Conservation (phyloP, 2,329 filamentous ascomycete genomes). For the Camillea tinctor region DNA sequence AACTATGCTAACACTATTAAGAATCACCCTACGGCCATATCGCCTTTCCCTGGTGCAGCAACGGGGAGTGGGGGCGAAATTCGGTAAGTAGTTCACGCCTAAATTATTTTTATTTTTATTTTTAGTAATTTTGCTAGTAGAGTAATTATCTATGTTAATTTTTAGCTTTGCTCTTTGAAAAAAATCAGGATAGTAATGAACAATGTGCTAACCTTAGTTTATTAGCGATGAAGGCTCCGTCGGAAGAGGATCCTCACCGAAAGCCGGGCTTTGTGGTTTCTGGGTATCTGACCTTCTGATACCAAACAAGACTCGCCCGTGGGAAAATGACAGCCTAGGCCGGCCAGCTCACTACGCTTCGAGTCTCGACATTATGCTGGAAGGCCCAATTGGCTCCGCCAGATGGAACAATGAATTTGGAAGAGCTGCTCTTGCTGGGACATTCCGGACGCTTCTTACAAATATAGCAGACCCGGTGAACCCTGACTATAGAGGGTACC, state of each 20-base stretch:
- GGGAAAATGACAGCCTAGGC: slow-evolving; percentile 82
- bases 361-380: slow-evolving; percentile 94
- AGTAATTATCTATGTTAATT: slow-evolving; percentile 1
- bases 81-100: background rate
- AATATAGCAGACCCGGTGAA: slow-evolving; percentile 38
- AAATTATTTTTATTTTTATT: too few relatives aligned
- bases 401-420: slow-evolving; percentile 97
- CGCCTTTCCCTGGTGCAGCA: slow-evolving; percentile 73
- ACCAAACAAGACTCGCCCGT: slow-evolving; percentile 76
- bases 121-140: background rate
- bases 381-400: slow-evolving; percentile 92
- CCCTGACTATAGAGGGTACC: slow-evolving; percentile 81
- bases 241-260: slow-evolving; percentile 86
- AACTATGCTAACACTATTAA: slow-evolving; percentile 37
- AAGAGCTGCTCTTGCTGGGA: slow-evolving; percentile 81
- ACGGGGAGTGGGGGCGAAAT: slow-evolving; percentile 88
- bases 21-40: slow-evolving; percentile 95
- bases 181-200: background rate
- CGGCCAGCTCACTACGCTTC: slow-evolving; percentile 90
- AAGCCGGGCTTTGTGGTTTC: slow-evolving; percentile 88
- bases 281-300: slow-evolving; percentile 94
- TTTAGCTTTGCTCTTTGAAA: background rate
- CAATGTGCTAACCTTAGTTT: slow-evolving; percentile 4
- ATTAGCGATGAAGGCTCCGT: slow-evolving; percentile 83
- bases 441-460: slow-evolving; percentile 84